Evolutionary conservation across 2,329 filamentous ascomycete species (phyloP), one percentile per base, ranked within the genome.

Genomic region (Calycina herbarum): DNA sequence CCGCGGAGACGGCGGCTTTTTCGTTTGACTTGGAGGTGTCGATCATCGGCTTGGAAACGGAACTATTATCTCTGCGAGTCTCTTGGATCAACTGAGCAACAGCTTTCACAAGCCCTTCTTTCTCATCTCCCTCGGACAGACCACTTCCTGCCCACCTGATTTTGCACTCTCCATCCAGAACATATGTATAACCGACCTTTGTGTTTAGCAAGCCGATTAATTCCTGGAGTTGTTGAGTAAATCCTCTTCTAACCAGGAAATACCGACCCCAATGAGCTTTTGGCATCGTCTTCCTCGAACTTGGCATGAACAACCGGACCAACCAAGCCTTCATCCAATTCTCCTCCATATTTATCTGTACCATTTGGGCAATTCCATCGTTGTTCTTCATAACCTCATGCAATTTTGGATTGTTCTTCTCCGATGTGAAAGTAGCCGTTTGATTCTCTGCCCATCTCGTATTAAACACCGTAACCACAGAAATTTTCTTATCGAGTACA

Each of bases 91-190:
- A 76, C 70, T 85, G 84, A 72, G 80, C 82, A 54, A 92, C 75
- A 2, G 88, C 87, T 76, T 82, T 90, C 51, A 86, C 85, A 75
- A 96, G 76, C 54, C 87, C 85, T 62, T 88, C 84, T 69, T 82
- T 83, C 80, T 96, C 92, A 20, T 85, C 84, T 0, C 83, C 83
- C 68, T 87, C 83, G 57, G 88, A 86, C 58, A 83, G 76, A 13
- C 89, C 92, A 74, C 93, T 96, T 3, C 92, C 95, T 0, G 94
- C 95, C 95, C 95, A 99, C 64, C 95, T 86, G 72, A 99, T 96
- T 79, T 88, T 91, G 77, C 93, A 97, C 69, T 94, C 83, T 68
- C 88, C 83, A 77, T 99, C 95, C 66, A 99, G 83, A 59, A 99
- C 83, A 78, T 97, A 99, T 4, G 94, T 90, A 79, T 97, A 98